Evolutionary conservation across 164 flowering plant genomes (phyloP).

Genomic region (Nelumbo lutea): DNA sequence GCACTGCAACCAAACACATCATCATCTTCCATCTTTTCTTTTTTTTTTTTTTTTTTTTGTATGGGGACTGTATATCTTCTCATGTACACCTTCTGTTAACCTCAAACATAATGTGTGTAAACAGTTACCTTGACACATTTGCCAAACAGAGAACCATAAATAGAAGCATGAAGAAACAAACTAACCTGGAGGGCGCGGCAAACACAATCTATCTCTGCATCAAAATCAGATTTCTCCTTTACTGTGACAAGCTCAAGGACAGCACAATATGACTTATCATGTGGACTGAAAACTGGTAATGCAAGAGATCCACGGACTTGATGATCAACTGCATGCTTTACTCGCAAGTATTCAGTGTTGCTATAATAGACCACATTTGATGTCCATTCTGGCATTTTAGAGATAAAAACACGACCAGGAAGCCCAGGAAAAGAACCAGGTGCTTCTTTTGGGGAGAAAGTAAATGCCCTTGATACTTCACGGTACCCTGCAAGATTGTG

Average conservation of each 20-base stretch:
- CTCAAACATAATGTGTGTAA: too few relatives aligned
- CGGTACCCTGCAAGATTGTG: constrained; percentile 67
- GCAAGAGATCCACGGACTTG: constrained; percentile 84
- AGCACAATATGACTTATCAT: constrained; percentile 60
- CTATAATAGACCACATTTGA: constrained; percentile 66
- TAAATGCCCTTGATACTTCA: constrained; percentile 69
- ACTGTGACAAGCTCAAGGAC: constrained; percentile 77
- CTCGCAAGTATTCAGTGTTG: constrained; percentile 57
- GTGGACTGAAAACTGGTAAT: constrained; percentile 55
- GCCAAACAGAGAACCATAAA: too few relatives aligned
- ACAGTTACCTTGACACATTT: too few relatives aligned
- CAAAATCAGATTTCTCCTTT: constrained; percentile 64
- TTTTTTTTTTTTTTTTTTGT: too few relatives aligned
- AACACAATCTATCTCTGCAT: constrained; percentile 63
- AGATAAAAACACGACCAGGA: constrained; percentile 82
- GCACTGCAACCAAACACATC: too few relatives aligned
- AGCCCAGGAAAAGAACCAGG: constrained; percentile 56
- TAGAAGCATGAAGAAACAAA: not conserved
- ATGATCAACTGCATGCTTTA: constrained; percentile 52
- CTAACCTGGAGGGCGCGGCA: constrained; percentile 76
- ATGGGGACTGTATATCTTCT: too few relatives aligned
- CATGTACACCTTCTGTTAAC: too few relatives aligned
- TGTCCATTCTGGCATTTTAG: constrained; percentile 82
- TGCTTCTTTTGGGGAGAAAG: constrained; percentile 49
- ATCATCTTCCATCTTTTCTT: too few relatives aligned